phyloP scores from a whole-genome alignment of 2,329 filamentous ascomycete genomes.

The Penicillium brevicompactum region DNA sequence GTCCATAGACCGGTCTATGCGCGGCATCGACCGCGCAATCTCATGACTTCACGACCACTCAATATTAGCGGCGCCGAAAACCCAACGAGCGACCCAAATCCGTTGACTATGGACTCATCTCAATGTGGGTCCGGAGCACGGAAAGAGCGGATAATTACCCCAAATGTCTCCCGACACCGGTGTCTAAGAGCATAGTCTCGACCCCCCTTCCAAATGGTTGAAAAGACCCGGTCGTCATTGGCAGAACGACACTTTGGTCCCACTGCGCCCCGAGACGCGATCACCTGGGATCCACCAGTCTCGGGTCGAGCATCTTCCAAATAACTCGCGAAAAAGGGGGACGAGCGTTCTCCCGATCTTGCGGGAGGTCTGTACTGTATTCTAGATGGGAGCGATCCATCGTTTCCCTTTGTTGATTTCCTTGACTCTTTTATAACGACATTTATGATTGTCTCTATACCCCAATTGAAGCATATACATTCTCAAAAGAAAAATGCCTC shows the following conservation, averaged over 20 bases:
- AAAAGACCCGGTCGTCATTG: slow-evolving; percentile 1
- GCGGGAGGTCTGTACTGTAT: neutral
- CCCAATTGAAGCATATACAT: neutral
- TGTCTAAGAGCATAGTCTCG: neutral
- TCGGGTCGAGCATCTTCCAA: neutral
- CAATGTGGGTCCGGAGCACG: slow-evolving; percentile 2
- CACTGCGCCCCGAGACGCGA: neutral
- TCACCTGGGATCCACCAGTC: neutral
- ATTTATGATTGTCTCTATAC: slow-evolving; percentile 1
- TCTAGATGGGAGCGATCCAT: neutral
- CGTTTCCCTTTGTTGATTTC: neutral
- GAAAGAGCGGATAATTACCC: neutral
- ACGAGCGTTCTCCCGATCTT: neutral
- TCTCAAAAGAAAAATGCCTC: neutral
- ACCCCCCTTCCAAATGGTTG: neutral
- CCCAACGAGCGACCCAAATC: neutral
- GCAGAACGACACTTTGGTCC: neutral
- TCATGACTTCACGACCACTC: slow-evolving; percentile 1
- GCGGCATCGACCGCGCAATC: neutral
- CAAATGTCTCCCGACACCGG: slow-evolving; percentile 1
- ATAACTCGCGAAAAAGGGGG: neutral
- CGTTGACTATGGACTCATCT: neutral
- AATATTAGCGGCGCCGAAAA: neutral
- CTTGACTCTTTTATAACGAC: neutral
- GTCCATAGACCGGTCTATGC: neutral